Base-by-base conservation (phyloP, 352 stramenopile species). In the Blastocystis hominis region DNA sequence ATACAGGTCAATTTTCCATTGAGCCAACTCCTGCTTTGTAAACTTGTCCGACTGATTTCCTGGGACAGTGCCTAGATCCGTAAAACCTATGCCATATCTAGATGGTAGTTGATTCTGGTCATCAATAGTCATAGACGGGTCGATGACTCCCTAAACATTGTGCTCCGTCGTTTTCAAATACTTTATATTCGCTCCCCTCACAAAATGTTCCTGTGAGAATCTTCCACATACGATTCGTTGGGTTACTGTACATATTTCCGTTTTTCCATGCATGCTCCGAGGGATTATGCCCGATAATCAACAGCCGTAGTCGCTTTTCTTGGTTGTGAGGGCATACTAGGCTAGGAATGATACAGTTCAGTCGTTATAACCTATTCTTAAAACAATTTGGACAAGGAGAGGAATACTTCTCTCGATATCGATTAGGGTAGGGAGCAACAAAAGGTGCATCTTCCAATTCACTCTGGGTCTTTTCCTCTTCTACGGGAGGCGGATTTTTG, bases 201-300 rank as follows among this genome's bases (percentile, higher is more conserved):
- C 36, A 54, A 36, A 87, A 34, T 36, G 40, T 87, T 10, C 93
- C 93, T 36, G 91, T 93, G 17, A 96, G 88, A 62, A 96, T 84
- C 64, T 91, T 93, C 93, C 93, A 95, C 91, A 96, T 94, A 42
- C 92, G 92, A 87, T 96, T 96, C 30, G 89, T 94, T 9, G 93
- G 93, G 70, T 96, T 95, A 86, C 92, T 94, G 69, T 88, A 89
- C 61, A 90, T 70, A 66, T 80, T 90, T 86, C 81, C 86, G 91
- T 91, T 93, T 55, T 91, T 89, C 93, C 93, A 96, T n/a, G 93
- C 93, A 90, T 95, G 92, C 47, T 95, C 92, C 0, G 92, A 95
- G 7, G 93, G 93, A 70, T 96, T 96, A 89, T 95, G 93, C 0
- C 93, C 93, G 0, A 95, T 91, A 78, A 96, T 92, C 54, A 96